Percentiles rank a stretch among this genome's conserved stretches.
Conservation (phyloP, 2,329 filamentous ascomycete species). For the Helicocarpus griseus region DNA sequence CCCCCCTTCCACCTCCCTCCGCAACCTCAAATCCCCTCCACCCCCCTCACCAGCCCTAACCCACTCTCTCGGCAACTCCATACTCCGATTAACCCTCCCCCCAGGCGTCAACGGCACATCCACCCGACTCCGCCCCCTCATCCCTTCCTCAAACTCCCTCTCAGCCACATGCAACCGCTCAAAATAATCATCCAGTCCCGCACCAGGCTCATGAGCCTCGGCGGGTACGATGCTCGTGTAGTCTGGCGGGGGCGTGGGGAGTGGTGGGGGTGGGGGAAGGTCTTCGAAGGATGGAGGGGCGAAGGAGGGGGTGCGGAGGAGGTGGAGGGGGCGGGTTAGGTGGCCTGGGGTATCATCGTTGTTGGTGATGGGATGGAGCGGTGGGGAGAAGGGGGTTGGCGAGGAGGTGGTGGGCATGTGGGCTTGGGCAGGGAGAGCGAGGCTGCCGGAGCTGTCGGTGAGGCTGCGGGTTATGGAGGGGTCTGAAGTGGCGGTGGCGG, state of each 20-base stretch:
- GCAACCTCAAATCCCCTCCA: not conserved
- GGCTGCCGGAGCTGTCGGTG: slow-evolving; percentile 29
- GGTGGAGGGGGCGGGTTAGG: slow-evolving; percentile 74
- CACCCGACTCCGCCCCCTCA: slow-evolving; percentile 29
- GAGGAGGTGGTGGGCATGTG: slow-evolving; percentile 36
- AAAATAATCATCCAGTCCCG: slow-evolving; percentile 61
- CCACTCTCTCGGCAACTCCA: slow-evolving; percentile 54
- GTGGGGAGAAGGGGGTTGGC: slow-evolving; percentile 11
- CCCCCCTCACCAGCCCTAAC: slow-evolving; percentile 16
- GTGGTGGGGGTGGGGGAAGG: slow-evolving; percentile 62
- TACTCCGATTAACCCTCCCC: slow-evolving; percentile 51
- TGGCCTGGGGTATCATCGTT: slow-evolving; percentile 37
- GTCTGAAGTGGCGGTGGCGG: slow-evolving; percentile 10
- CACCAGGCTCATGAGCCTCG: slow-evolving; percentile 57
- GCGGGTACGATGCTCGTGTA: slow-evolving; percentile 71
- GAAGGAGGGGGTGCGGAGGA: slow-evolving; percentile 74
- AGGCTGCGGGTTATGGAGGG: slow-evolving; percentile 25
- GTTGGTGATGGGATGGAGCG: slow-evolving; percentile 36
- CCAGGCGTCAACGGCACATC: slow-evolving; percentile 56
- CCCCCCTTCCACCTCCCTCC: not conserved
- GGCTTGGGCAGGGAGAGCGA: slow-evolving; percentile 40
- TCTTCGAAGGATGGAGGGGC: slow-evolving; percentile 82
- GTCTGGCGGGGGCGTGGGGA: slow-evolving; percentile 72
- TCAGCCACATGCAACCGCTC: slow-evolving; percentile 56
- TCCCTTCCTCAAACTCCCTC: slow-evolving; percentile 51